Evolutionary conservation across 2,329 filamentous ascomycete genomes (phyloP).

Genomic region (Fusarium penzigii): DNA sequence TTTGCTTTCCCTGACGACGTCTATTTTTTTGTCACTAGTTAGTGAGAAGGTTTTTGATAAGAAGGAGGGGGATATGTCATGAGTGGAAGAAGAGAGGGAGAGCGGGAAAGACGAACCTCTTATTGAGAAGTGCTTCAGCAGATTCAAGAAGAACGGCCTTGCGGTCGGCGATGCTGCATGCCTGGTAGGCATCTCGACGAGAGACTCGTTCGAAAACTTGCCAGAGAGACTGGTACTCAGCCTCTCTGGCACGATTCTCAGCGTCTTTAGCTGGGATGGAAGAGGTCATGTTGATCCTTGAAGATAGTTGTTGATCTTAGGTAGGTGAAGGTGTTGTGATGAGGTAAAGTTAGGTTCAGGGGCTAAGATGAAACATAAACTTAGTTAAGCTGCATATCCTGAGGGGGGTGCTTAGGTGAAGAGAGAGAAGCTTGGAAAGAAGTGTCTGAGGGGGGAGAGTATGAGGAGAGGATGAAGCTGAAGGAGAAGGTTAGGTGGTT

Average conservation of each 20-base stretch:
- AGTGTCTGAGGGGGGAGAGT: no score
- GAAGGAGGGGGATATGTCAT: no score
- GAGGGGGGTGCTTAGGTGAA: no score
- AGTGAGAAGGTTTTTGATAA: neutral
- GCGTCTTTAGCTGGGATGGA: conserved; percentile 2
- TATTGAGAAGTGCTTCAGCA: conserved; percentile 8
- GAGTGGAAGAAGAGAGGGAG: neutral
- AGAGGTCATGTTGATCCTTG: neutral
- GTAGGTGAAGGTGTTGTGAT: no score
- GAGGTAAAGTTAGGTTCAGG: no score
- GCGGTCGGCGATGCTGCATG: conserved; percentile 1
- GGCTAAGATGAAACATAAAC: no score
- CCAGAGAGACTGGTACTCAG: conserved; percentile 30
- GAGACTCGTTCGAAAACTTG: conserved; percentile 21
- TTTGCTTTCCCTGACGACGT: conserved; percentile 4
- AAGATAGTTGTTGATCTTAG: no score
- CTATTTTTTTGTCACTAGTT: conserved; percentile 1
- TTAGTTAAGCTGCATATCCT: no score
- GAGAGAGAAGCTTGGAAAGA: no score
- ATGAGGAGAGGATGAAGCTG: no score
- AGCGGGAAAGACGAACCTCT: conserved; percentile 10
- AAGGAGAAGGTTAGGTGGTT: no score
- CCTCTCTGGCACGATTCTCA: conserved; percentile 11
- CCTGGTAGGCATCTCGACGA: conserved; percentile 13
- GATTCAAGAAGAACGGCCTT: conserved; percentile 9